Conservation (phyloP, 129 eudicot genomes). For the Artemisia tridentata region DNA sequence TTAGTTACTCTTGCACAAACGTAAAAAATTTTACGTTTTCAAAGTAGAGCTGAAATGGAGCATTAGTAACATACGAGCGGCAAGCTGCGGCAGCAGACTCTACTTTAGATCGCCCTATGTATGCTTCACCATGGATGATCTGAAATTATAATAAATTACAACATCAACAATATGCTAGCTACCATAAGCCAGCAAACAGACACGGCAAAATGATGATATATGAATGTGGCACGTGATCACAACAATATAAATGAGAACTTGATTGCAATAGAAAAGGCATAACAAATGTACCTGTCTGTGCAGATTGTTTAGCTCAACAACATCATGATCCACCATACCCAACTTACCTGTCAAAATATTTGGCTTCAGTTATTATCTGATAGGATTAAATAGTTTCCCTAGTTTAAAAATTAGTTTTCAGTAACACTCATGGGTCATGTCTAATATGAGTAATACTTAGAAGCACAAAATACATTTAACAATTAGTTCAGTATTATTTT, state of each 20-base stretch:
- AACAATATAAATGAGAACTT: neutral
- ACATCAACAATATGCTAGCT: constrained; percentile 7
- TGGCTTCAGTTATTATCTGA: constrained; percentile 6
- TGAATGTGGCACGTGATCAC: neutral
- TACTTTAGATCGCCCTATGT: constrained; percentile 85
- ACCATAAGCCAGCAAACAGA: neutral
- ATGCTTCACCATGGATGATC: constrained; percentile 91
- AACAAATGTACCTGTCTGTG: constrained; percentile 76
- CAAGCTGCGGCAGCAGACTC: constrained; percentile 99
- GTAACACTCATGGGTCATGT: too few relatives aligned
- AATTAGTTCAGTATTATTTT: neutral
- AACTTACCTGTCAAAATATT: constrained; percentile 53
- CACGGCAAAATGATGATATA: neutral
- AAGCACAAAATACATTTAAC: neutral
- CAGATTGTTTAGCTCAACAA: constrained; percentile 94
- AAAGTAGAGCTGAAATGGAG: neutral
- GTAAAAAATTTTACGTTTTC: neutral
- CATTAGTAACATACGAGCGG: constrained; percentile 61
- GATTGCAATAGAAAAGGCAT: constrained; percentile 10
- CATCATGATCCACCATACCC: constrained; percentile 97
- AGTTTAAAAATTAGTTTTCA: neutral
- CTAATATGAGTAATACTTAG: too few relatives aligned
- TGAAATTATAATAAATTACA: constrained; percentile 24
- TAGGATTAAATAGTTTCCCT: neutral
- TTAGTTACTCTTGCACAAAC: neutral